Percentiles rank a stretch among this genome's conserved stretches.
Evolutionary conservation across 2,329 filamentous ascomycete species (phyloP).

Genomic region (Alternaria alternata): DNA sequence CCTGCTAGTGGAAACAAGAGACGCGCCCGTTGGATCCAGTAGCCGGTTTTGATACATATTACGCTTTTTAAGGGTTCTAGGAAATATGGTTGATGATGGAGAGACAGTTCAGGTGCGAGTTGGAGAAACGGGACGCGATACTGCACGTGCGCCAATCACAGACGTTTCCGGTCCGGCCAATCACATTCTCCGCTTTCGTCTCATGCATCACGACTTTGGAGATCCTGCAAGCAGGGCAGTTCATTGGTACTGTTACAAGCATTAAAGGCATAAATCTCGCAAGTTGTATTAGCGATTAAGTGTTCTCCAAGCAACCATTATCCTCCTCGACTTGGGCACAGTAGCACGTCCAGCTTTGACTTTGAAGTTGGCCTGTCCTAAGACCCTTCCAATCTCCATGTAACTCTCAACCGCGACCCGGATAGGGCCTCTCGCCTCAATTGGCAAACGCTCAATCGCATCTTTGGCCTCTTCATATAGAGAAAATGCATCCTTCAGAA

Average conservation of each 20-base stretch:
- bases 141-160: background rate
- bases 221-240: no score
- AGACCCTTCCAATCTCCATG: conserved; percentile 75
- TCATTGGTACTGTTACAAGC: background rate
- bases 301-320: conserved; percentile 67
- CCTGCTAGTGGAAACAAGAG: conserved; percentile 29
- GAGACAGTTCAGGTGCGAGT: background rate
- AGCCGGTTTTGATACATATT: conserved; percentile 24
- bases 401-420: conserved; percentile 77
- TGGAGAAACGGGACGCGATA: background rate
- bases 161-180: background rate
- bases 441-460: conserved; percentile 69
- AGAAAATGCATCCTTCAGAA: conserved; percentile 68
- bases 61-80: background rate
- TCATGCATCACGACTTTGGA: no score
- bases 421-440: conserved; percentile 68
- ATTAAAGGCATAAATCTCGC: background rate
- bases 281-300: conserved; percentile 46
- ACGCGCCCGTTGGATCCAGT: conserved; percentile 22
- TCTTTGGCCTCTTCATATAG: conserved; percentile 64
- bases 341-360: conserved; percentile 57
- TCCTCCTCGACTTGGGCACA: conserved; percentile 58
- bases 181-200: background rate
- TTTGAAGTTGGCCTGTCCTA: conserved; percentile 57
- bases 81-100: conserved; percentile 1